Evolutionary conservation across 1,284 basidiomycete genomes (phyloP).

Genomic region (Porodaedalea pini): DNA sequence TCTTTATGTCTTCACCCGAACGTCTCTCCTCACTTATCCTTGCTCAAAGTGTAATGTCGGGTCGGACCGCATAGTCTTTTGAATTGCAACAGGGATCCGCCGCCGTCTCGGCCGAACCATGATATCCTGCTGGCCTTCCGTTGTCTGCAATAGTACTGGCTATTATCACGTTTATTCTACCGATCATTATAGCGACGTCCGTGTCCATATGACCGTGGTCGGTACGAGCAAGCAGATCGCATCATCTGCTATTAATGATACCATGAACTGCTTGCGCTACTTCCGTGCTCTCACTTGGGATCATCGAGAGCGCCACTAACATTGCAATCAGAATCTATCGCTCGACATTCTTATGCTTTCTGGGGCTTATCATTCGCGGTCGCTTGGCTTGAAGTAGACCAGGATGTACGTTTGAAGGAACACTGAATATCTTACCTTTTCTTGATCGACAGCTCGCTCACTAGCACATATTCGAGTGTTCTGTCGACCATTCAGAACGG

Average conservation of each 20-base stretch:
- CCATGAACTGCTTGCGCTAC: slow-evolving; percentile 71
- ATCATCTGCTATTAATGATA: slow-evolving; percentile 73
- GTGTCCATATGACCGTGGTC: too few species aligned
- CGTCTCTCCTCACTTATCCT: too few species aligned
- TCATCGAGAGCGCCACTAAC: slow-evolving; percentile 84
- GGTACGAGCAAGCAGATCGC: slow-evolving; percentile 80
- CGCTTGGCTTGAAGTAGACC: slow-evolving; percentile 75
- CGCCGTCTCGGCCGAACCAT: too few species aligned
- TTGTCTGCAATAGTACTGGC: too few species aligned
- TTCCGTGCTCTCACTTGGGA: slow-evolving; percentile 70
- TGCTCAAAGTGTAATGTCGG: too few species aligned
- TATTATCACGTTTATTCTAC: too few species aligned
- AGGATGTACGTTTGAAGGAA: slow-evolving; percentile 75
- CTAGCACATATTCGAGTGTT: slow-evolving; percentile 56
- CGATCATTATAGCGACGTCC: too few species aligned
- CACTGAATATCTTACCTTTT: neutral
- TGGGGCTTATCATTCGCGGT: slow-evolving; percentile 86
- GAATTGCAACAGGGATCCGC: too few species aligned
- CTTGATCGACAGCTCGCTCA: slow-evolving; percentile 72
- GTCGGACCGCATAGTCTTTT: too few species aligned
- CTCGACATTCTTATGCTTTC: slow-evolving; percentile 86
- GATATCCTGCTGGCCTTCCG: too few species aligned
- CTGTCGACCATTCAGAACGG: slow-evolving; percentile 70
- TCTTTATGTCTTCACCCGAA: too few species aligned
- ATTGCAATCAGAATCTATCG: slow-evolving; percentile 92